These are phyloP conservation scores for Aschersonia sp. DNA, from an alignment of 2,329 filamentous ascomycete species.

Conservation along the genomic window DNA sequence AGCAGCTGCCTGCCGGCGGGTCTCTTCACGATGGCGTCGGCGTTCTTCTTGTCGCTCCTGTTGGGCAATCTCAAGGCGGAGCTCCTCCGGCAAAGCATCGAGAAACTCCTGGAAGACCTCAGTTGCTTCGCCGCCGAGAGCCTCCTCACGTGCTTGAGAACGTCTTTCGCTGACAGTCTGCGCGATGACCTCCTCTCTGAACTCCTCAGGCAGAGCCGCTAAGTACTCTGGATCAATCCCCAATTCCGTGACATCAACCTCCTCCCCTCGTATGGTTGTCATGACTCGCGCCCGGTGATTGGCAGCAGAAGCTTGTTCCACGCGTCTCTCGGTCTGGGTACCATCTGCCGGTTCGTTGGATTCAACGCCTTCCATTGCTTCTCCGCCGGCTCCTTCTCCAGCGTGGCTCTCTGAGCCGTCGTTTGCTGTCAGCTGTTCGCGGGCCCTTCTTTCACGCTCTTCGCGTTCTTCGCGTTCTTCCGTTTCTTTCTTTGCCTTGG, in stretches of 20 bases:
- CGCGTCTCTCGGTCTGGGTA: constrained; percentile 14
- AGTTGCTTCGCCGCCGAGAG: constrained; percentile 56
- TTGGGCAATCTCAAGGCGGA: constrained; percentile 79
- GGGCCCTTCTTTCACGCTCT: constrained; percentile 19
- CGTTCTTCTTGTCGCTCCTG: constrained; percentile 83
- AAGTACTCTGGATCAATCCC: constrained; percentile 92
- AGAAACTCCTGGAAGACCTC: constrained; percentile 90
- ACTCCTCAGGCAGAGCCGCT: constrained; percentile 91
- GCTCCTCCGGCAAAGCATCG: constrained; percentile 78
- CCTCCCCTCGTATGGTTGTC: constrained; percentile 71
- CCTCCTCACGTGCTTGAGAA: constrained; percentile 57
- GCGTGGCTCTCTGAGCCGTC: constrained; percentile 30
- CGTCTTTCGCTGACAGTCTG: constrained; percentile 74
- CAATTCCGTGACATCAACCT: constrained; percentile 85
- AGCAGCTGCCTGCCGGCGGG: constrained; percentile 49
- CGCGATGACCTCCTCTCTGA: constrained; percentile 90
- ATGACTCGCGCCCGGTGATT: constrained; percentile 42
- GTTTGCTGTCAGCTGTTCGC: constrained; percentile 35
- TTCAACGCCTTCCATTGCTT: constrained; percentile 70
- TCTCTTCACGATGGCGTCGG: constrained; percentile 71
- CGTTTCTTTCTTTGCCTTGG: constrained; percentile 53
- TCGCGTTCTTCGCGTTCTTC: constrained; percentile 52
- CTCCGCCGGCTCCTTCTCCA: constrained; percentile 9
- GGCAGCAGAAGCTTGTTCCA: constrained; percentile 4
- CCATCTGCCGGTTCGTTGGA: constrained; percentile 22